Evolutionary conservation across 176 grass and related monocot species (phyloP).

Genomic region (Cenchrus americanus): DNA sequence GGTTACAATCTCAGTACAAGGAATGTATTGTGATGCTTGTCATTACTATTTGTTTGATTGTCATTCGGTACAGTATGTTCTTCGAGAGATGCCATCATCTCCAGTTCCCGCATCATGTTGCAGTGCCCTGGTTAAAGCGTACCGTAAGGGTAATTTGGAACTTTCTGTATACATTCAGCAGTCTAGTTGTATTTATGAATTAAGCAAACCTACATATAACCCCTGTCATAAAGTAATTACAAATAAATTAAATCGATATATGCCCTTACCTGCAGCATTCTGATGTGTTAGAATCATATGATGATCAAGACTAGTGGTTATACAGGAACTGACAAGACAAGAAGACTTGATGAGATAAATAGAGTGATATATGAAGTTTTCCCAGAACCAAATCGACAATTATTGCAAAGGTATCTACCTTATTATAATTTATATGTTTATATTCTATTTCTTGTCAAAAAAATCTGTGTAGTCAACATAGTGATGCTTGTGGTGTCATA

Average conservation of each 20-base stretch:
- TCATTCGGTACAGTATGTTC: conserved; percentile 71
- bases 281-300: conserved; percentile 37
- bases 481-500: background rate
- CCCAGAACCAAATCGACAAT: conserved; percentile 81
- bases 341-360: conserved; percentile 75
- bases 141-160: conserved; percentile 63
- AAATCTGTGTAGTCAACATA: background rate
- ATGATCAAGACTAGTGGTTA: conserved; percentile 48
- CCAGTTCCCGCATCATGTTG: conserved; percentile 89
- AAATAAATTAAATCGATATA: conserved; percentile 22
- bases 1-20: conserved; percentile 11
- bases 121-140: conserved; percentile 82
- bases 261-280: conserved; percentile 31
- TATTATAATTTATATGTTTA: background rate
- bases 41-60: conserved; percentile 40
- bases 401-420: conserved; percentile 78
- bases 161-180: conserved; percentile 34
- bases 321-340: conserved; percentile 70
- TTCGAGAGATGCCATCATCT: conserved; percentile 89
- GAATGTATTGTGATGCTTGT: conserved; percentile 15
- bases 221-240: conserved; percentile 34
- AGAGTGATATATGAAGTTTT: conserved; percentile 89
- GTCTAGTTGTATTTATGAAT: conserved; percentile 34
- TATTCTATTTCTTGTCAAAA: conserved; percentile 20
- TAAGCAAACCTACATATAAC: background rate